phyloP scores from a whole-genome alignment of 306 rosid genomes.

The Gillenia trifoliata region DNA sequence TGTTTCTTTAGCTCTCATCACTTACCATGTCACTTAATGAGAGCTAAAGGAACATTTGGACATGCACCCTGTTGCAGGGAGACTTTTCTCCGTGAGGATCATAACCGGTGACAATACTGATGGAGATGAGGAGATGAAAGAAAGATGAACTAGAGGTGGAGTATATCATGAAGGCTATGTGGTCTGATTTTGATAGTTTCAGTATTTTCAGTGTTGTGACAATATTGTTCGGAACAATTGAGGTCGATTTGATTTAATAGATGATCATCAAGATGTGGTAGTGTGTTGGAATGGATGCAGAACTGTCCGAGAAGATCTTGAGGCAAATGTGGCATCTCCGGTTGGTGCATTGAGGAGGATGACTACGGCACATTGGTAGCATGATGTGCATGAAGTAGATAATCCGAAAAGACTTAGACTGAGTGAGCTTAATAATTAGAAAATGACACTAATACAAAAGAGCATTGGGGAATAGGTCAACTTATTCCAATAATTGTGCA shows the following conservation, averaged over 20 bases:
- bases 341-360: not conserved
- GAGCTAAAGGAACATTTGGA: too few species aligned
- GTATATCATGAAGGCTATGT: not conserved
- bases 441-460: conserved; percentile 10
- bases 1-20: not conserved
- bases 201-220: not conserved
- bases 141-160: not conserved
- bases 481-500: too few species aligned
- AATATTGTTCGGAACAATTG: not conserved
- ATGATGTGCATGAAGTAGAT: not conserved
- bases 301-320: not conserved
- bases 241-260: not conserved
- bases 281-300: not conserved
- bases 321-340: not conserved
- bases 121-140: not conserved
- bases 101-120: not conserved
- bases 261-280: not conserved
- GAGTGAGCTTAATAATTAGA: conserved; percentile 7
- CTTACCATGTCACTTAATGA: not conserved
- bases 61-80: not conserved
- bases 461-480: conserved; percentile 10
- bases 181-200: not conserved
- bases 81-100: not conserved
- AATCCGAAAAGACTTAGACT: not conserved
- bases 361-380: not conserved